Percentiles rank a stretch among this genome's conserved stretches.
phyloP scores from a whole-genome alignment of 169 alveolate species.

The Plasmodium fragile region DNA sequence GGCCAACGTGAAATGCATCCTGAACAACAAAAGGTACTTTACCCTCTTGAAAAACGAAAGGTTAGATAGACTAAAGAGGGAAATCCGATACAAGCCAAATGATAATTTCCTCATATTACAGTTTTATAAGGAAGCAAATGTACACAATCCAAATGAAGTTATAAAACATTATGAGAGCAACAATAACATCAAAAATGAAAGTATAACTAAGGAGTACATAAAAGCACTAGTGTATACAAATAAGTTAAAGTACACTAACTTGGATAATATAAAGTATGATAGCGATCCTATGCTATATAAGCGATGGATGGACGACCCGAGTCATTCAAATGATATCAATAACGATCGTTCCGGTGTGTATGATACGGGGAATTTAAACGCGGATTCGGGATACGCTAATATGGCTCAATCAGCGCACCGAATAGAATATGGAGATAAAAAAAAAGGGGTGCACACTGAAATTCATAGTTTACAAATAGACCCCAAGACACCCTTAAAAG shows the following conservation, averaged over 20 bases:
- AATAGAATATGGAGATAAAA: constrained; percentile 41
- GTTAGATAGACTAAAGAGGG: constrained; percentile 72
- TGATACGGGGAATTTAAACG: constrained; percentile 31
- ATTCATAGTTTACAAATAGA: constrained; percentile 48
- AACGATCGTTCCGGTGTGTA: constrained; percentile 24
- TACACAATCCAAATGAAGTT: constrained; percentile 74
- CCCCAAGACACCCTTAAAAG: constrained; percentile 71
- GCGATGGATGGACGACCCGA: constrained; percentile 23
- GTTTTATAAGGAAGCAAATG: constrained; percentile 75
- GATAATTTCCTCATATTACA: constrained; percentile 72
- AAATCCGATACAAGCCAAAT: constrained; percentile 65
- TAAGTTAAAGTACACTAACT: constrained; percentile 77
- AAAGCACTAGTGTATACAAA: constrained; percentile 86
- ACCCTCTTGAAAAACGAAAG: constrained; percentile 39
- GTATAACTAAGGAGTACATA: constrained; percentile 80
- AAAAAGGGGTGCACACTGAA: constrained; percentile 22
- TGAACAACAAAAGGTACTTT: constrained; percentile 35
- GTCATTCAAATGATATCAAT: background rate
- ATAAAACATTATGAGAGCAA: constrained; percentile 67
- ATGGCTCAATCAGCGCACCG: constrained; percentile 20
- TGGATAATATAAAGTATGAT: constrained; percentile 74
- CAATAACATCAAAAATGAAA: constrained; percentile 78
- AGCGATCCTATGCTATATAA: constrained; percentile 25
- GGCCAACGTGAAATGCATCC: background rate
- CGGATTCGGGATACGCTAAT: constrained; percentile 12